Conservation (phyloP, 768 basidiomycete genomes). For the Clavulina sp. region DNA sequence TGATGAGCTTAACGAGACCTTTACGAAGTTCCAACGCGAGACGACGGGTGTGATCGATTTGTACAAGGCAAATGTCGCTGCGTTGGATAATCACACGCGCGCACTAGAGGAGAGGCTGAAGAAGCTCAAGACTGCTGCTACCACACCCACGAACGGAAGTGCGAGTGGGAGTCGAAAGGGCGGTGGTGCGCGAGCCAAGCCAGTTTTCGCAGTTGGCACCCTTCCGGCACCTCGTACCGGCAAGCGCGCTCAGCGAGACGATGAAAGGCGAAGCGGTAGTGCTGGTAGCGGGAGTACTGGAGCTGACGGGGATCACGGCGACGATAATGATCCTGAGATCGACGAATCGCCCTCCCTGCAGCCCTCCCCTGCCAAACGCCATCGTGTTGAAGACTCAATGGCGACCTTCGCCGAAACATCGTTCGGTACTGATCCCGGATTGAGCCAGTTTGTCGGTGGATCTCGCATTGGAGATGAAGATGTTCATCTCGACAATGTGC, state of each 20-base stretch:
- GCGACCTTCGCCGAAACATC: too few species aligned
- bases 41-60: neutral
- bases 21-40: neutral
- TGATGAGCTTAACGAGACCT: neutral
- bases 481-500: too few species aligned
- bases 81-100: neutral
- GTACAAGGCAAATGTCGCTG: neutral
- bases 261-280: too few species aligned
- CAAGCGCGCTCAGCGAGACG: neutral
- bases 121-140: neutral
- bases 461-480: too few species aligned
- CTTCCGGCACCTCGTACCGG: neutral
- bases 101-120: constrained; percentile 2
- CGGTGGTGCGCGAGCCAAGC: too few species aligned
- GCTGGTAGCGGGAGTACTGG: too few species aligned
- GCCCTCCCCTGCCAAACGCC: neutral
- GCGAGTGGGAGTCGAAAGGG: too few species aligned
- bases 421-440: too few species aligned
- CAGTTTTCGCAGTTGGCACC: too few species aligned
- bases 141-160: neutral
- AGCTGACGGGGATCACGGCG: too few species aligned
- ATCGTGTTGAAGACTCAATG: too few species aligned
- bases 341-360: neutral
- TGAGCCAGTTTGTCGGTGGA: too few species aligned
- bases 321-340: neutral